These are phyloP conservation scores for Claviceps paspali DNA, from an alignment of 2,329 filamentous ascomycete species.

Conservation along the genomic window DNA sequence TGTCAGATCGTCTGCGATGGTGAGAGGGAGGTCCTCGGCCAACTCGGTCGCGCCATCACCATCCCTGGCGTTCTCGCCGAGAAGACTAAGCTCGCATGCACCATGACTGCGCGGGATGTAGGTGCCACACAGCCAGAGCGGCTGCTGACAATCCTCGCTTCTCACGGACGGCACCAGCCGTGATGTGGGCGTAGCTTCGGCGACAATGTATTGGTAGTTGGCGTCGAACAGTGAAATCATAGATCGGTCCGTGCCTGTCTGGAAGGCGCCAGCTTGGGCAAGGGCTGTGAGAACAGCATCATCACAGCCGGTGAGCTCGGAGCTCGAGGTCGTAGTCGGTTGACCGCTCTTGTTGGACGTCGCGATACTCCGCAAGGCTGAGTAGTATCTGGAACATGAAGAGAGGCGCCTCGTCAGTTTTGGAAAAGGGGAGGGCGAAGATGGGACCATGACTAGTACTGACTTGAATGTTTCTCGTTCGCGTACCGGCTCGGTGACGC, in stretches of 20 bases:
- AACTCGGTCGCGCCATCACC: neutral
- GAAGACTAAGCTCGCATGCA: conserved; percentile 14
- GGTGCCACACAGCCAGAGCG: conserved; percentile 16
- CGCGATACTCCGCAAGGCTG: neutral
- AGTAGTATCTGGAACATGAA: neutral
- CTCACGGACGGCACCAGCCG: conserved; percentile 17
- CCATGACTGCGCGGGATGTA: conserved; percentile 16
- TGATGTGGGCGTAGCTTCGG: conserved; percentile 30
- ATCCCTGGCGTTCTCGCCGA: neutral
- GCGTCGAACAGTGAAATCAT: conserved; percentile 37
- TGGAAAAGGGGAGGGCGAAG: too few species aligned
- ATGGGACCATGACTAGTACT: conserved; percentile 8
- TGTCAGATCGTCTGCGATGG: conserved; percentile 19
- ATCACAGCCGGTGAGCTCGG: conserved; percentile 13
- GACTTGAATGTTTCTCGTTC: conserved; percentile 3
- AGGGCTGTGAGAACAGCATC: conserved; percentile 30
- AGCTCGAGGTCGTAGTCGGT: conserved; percentile 6
- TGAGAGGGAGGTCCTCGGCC: conserved; percentile 14
- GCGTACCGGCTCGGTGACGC: neutral
- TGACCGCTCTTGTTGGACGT: neutral
- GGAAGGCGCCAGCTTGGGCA: conserved; percentile 31
- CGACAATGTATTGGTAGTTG: conserved; percentile 31
- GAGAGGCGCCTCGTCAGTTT: neutral
- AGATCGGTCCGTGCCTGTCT: conserved; percentile 26
- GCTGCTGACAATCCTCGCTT: conserved; percentile 4